Evolutionary conservation across 768 basidiomycete species (phyloP).

Genomic region (Termitomyces eurrhizus): DNA sequence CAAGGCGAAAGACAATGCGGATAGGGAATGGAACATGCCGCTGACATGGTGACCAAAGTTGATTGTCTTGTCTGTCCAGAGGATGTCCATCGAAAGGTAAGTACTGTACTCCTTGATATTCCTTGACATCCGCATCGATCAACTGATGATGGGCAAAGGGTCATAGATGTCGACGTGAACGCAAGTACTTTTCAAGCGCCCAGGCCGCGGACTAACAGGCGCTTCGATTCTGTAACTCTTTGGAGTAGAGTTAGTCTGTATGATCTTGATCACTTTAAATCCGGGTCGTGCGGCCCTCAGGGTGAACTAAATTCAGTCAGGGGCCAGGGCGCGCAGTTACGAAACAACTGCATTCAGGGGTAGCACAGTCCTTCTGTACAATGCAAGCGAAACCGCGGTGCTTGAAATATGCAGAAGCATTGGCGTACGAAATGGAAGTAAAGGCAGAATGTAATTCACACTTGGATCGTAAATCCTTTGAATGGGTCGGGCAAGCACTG

Average conservation of each 20-base stretch:
- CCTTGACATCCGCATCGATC: background rate
- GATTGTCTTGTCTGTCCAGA: background rate
- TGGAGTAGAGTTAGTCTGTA: conserved; percentile 35
- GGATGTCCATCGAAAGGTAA: background rate
- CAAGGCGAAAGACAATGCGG: conserved; percentile 52
- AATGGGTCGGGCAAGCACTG: background rate
- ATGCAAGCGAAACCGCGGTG: conserved; percentile 70
- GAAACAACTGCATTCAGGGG: background rate
- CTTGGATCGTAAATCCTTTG: background rate
- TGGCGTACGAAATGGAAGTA: conserved; percentile 37
- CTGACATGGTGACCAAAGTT: conserved; percentile 41
- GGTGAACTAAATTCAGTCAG: background rate
- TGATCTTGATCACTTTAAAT: conserved; percentile 65
- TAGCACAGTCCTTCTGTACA: conserved; percentile 62
- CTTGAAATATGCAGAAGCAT: conserved; percentile 71
- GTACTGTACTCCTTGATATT: background rate
- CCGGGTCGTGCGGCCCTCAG: background rate
- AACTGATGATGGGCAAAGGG: conserved; percentile 23
- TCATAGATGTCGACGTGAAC: conserved; percentile 63
- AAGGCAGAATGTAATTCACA: conserved; percentile 36
- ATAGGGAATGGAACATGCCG: conserved; percentile 57
- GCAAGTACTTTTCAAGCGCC: conserved; percentile 54
- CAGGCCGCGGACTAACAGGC: background rate
- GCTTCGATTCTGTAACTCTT: conserved; percentile 20
- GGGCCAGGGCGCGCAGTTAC: background rate